Evolutionary conservation across 495 filamentous ascomycete species (phyloP).

Genomic region (Daldinia decipiens): DNA sequence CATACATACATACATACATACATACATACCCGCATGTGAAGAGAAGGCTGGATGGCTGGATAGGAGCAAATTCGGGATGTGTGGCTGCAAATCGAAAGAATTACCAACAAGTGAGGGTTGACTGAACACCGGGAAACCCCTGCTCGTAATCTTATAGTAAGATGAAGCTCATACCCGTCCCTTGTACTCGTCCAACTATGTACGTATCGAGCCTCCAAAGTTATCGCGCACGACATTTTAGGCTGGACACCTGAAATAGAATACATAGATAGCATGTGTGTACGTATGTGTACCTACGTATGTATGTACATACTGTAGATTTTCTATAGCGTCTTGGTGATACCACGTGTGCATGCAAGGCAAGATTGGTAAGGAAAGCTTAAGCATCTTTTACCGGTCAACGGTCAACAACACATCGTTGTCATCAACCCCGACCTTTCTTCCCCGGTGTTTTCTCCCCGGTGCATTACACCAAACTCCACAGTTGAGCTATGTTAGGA

Average conservation of each 20-base stretch:
- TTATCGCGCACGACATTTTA: slow-evolving; percentile 39
- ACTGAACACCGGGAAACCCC: slow-evolving; percentile 38
- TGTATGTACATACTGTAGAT: neutral
- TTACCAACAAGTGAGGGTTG: slow-evolving; percentile 29
- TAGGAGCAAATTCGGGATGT: slow-evolving; percentile 35
- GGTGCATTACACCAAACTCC: slow-evolving; percentile 1
- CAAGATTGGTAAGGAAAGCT: slow-evolving; percentile 7
- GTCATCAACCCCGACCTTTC: neutral
- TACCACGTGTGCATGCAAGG: slow-evolving; percentile 18
- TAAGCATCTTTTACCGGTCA: slow-evolving; percentile 30
- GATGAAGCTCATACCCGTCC: slow-evolving; percentile 45
- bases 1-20: neutral
- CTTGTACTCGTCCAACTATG: slow-evolving; percentile 42
- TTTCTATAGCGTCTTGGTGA: slow-evolving; percentile 7
- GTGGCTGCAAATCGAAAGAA: slow-evolving; percentile 29
- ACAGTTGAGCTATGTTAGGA: slow-evolving; percentile 3
- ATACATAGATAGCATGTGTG: neutral
- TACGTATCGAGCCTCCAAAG: slow-evolving; percentile 17
- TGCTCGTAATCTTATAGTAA: slow-evolving; percentile 44
- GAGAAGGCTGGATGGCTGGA: slow-evolving; percentile 3
- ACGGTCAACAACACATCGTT: neutral
- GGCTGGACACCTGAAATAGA: slow-evolving; percentile 24
- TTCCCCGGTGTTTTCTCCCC: neutral
- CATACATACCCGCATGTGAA: slow-evolving; percentile 35
- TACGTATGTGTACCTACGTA: neutral